Percentiles rank a stretch among this genome's conserved stretches.
Evolutionary conservation across 192 early-diverging fungal species (phyloP).

Genomic region (Coemansia sp.): DNA sequence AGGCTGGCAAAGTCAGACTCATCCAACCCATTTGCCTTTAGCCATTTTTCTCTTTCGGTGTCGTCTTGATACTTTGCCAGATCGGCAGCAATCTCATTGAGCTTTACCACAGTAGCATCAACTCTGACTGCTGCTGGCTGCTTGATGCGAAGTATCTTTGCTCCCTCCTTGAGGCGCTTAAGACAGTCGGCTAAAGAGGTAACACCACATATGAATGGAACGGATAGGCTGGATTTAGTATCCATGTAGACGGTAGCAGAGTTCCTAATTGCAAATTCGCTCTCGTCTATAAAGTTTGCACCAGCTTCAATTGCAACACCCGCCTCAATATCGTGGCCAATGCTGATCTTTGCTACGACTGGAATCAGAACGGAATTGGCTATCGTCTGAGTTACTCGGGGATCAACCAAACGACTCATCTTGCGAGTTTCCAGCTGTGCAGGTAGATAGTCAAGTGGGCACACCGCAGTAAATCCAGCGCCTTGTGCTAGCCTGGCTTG

Average conservation of each 20-base stretch:
- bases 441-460: slow-evolving; percentile 90
- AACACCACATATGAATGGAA: not conserved
- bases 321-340: slow-evolving; percentile 96
- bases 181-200: not conserved
- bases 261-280: not conserved
- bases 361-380: slow-evolving; percentile 89
- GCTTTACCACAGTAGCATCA: not conserved
- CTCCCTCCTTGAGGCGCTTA: not conserved
- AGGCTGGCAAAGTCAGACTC: not conserved
- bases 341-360: slow-evolving; percentile 94
- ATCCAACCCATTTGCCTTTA: not conserved
- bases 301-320: slow-evolving; percentile 30
- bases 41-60: not conserved
- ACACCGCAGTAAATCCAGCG: slow-evolving; percentile 90
- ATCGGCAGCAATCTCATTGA: not conserved
- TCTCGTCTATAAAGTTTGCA: slow-evolving; percentile 28
- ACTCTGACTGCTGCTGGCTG: not conserved
- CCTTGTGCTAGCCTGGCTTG: slow-evolving; percentile 93
- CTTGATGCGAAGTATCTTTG: not conserved
- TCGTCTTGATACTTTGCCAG: not conserved
- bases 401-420: slow-evolving; percentile 93
- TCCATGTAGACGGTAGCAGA: not conserved
- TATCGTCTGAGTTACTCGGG: slow-evolving; percentile 90
- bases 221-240: not conserved
- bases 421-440: slow-evolving; percentile 86